Percentiles rank a stretch among this genome's conserved stretches.
phyloP scores from a whole-genome alignment of 1,284 basidiomycete species.

The Marasmius sp. region DNA sequence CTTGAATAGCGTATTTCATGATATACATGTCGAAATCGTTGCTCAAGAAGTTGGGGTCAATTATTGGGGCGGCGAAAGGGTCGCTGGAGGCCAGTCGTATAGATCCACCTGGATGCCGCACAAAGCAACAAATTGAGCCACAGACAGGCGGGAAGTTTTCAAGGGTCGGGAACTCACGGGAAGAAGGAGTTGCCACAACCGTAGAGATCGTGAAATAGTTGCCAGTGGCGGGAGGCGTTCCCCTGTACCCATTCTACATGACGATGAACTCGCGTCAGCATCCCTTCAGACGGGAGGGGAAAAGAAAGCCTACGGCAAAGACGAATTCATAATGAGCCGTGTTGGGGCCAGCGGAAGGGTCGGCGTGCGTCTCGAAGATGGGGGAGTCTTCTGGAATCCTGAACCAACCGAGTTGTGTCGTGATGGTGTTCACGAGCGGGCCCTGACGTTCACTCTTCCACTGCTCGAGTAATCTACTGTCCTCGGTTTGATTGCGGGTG shows the following conservation, averaged over 20 bases:
- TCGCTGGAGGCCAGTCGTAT: conserved; percentile 15
- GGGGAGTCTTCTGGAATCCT: conserved; percentile 18
- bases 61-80: conserved; percentile 36
- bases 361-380: conserved; percentile 9
- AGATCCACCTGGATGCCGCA: not conserved
- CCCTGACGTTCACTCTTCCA: conserved; percentile 20
- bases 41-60: conserved; percentile 34
- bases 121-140: too few species aligned
- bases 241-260: not conserved
- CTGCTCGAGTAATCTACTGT: conserved; percentile 10
- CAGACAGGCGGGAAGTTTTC: not conserved
- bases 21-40: conserved; percentile 35
- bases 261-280: not conserved
- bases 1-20: conserved; percentile 30
- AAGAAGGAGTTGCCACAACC: not conserved
- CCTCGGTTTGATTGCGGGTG: conserved; percentile 16
- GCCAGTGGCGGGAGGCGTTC: not conserved
- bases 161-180: not conserved
- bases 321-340: conserved; percentile 15
- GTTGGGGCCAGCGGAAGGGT: conserved; percentile 17
- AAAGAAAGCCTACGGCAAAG: conserved; percentile 11
- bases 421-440: conserved; percentile 17
- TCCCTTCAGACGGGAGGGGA: not conserved
- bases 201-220: conserved; percentile 1
- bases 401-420: conserved; percentile 21